These are phyloP conservation scores for Puccinia polysora DNA, from an alignment of 1,284 basidiomycete species.

Conservation along the genomic window DNA sequence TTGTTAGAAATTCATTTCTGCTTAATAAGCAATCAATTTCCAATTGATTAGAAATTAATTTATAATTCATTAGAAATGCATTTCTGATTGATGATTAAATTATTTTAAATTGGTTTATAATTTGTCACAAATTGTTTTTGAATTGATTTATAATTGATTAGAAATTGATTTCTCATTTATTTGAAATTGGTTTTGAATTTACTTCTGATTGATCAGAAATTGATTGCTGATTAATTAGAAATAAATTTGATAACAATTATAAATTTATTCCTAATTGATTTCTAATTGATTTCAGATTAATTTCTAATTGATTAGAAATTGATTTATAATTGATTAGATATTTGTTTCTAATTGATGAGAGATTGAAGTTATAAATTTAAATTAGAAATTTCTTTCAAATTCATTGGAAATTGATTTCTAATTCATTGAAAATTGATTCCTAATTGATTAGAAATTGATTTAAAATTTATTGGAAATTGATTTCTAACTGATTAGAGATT, in stretches of 20 bases:
- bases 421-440: no score
- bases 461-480: no score
- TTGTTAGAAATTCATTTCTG: no score
- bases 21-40: no score
- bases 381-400: no score
- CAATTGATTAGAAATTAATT: no score
- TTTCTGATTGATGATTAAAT: neutral
- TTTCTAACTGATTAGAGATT: no score
- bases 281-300: no score
- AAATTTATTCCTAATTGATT: neutral
- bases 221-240: neutral
- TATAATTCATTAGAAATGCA: neutral
- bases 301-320: neutral
- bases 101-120: neutral
- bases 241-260: neutral
- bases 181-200: neutral
- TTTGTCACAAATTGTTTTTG: neutral
- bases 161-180: neutral
- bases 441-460: no score
- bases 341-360: no score
- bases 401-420: no score
- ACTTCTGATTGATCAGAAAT: neutral
- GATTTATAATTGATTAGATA: neutral
- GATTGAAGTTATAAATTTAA: no score
- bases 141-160: neutral